Evolutionary conservation across 352 stramenopile genomes (phyloP).

Genomic region (Globisporangium mamillatum): DNA sequence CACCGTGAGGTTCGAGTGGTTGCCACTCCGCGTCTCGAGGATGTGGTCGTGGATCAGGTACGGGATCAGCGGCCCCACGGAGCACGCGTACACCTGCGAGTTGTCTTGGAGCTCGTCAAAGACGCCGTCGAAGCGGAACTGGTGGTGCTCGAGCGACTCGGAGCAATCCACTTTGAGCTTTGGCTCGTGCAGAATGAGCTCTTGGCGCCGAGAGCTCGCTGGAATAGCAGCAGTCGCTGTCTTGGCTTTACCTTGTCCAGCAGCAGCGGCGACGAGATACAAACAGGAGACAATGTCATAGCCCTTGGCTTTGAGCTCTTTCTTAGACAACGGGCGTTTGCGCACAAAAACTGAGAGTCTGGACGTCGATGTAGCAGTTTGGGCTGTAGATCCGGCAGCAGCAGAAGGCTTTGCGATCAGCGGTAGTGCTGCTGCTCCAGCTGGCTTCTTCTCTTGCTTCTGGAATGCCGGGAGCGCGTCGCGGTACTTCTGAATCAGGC

Average conservation of each 20-base stretch:
- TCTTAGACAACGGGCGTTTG: constrained; percentile 15
- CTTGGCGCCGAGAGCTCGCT: constrained; percentile 19
- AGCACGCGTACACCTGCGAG: constrained; percentile 86
- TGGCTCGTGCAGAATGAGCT: constrained; percentile 70
- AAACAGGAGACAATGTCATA: constrained; percentile 17
- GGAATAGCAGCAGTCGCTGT: not conserved
- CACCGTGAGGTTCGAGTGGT: constrained; percentile 14
- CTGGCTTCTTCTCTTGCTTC: not conserved
- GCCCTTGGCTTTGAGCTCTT: constrained; percentile 19
- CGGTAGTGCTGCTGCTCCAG: not conserved
- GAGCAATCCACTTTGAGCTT: constrained; percentile 74
- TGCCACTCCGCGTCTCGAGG: constrained; percentile 6
- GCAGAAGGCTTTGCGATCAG: not conserved
- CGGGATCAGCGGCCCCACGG: constrained; percentile 55
- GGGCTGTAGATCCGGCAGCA: not conserved
- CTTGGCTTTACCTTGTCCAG: not conserved
- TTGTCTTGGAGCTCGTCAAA: constrained; percentile 93
- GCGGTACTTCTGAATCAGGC: constrained; percentile 58
- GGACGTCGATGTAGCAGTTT: not conserved
- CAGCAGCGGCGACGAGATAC: constrained; percentile 1
- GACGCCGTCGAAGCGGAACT: constrained; percentile 74
- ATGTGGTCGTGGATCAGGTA: constrained; percentile 32
- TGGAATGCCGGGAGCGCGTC: constrained; percentile 36
- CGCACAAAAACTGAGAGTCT: constrained; percentile 17
- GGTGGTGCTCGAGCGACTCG: constrained; percentile 65